Evolutionary conservation across 2,329 filamentous ascomycete genomes (phyloP).

Genomic region (Pseudogymnoascus sp.): DNA sequence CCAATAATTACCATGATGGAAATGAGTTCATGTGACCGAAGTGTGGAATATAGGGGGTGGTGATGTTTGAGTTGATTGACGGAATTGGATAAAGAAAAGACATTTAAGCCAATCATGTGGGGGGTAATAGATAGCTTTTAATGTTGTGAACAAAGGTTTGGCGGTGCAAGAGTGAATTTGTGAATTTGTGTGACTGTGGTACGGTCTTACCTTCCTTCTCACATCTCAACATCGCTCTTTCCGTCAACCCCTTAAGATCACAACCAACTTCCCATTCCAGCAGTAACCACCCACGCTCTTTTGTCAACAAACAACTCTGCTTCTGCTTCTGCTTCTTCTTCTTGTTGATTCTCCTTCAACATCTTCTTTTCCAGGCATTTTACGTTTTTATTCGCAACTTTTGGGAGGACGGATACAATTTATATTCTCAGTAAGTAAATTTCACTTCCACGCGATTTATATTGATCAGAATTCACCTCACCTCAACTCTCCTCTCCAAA

Average conservation of each 20-base stretch:
- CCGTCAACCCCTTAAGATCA: background rate
- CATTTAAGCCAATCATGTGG: background rate
- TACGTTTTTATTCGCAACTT: slow-evolving; percentile 7
- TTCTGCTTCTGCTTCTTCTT: background rate
- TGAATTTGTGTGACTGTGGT: background rate
- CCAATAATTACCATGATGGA: background rate
- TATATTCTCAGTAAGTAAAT: slow-evolving; percentile 7
- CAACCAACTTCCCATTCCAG: slow-evolving; percentile 7
- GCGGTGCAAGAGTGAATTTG: background rate
- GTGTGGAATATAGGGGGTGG: background rate
- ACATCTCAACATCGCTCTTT: background rate
- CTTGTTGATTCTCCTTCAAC: slow-evolving; percentile 6
- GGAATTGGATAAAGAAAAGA: background rate
- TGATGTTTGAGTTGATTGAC: background rate
- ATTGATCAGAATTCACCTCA: background rate
- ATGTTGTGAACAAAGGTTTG: background rate
- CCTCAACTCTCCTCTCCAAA: background rate
- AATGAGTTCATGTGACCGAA: background rate
- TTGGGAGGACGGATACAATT: slow-evolving; percentile 8
- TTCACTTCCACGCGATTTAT: background rate
- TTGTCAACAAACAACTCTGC: slow-evolving; percentile 4
- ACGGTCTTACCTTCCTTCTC: background rate
- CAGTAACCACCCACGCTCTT: background rate
- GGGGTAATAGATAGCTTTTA: background rate
- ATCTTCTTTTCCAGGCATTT: slow-evolving; percentile 6